Percentiles rank a stretch among this genome's conserved stretches.
phyloP scores from a whole-genome alignment of 192 early-diverging fungal genomes.

The Gigaspora rosea region DNA sequence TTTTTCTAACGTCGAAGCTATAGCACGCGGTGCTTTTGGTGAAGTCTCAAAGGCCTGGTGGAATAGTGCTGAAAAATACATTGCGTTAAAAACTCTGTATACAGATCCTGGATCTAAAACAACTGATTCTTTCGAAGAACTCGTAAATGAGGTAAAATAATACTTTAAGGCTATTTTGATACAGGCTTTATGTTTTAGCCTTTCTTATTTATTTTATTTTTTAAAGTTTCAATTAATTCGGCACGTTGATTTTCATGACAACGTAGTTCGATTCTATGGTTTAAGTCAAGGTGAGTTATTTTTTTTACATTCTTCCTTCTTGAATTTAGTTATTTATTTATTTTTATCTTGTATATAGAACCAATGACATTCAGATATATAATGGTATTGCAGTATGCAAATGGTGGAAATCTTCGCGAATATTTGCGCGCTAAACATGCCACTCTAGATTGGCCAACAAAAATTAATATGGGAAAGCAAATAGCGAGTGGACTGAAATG shows the following conservation, averaged over 20 bases:
- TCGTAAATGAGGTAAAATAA: neutral
- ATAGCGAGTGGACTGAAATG: too few species aligned
- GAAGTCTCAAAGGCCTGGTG: neutral
- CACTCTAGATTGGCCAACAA: neutral
- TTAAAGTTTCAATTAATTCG: neutral
- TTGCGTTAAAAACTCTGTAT: slow-evolving; percentile 9
- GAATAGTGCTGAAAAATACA: neutral
- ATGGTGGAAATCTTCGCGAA: slow-evolving; percentile 11
- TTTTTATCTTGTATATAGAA: too few species aligned
- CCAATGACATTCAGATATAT: neutral
- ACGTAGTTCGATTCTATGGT: neutral
- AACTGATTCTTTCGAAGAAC: neutral
- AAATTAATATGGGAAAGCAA: too few species aligned
- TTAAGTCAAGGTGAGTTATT: neutral
- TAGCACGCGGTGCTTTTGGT: slow-evolving; percentile 10
- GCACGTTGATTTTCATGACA: neutral
- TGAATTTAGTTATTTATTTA: too few species aligned
- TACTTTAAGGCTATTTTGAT: too few species aligned
- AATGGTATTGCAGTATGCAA: slow-evolving; percentile 10
- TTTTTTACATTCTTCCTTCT: too few species aligned
- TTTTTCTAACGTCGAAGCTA: neutral
- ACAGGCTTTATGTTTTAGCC: too few species aligned
- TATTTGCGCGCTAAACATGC: neutral
- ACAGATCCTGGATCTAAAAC: neutral
- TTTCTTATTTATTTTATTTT: neutral